A percentile compares a stretch with the other conserved stretches of the same genome.
These are phyloP conservation scores for Fusarium fracticaudum DNA, from an alignment of 2,329 filamentous ascomycete species.

Conservation along the genomic window DNA sequence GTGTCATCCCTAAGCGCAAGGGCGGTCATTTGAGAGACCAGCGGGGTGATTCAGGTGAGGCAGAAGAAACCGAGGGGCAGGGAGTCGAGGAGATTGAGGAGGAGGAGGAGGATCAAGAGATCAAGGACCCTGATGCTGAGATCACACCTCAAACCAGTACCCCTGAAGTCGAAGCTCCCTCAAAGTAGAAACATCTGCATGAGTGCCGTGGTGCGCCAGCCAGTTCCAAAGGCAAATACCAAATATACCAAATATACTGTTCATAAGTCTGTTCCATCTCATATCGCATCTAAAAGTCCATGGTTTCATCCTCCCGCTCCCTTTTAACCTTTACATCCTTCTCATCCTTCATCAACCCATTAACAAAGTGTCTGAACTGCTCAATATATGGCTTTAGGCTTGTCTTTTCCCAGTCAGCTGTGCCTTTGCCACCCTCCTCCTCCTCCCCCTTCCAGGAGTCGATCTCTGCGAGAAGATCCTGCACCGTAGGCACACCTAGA, in stretches of 20 bases:
- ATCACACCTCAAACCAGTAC: not conserved
- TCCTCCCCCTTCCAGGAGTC: constrained; percentile 74
- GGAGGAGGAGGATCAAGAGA: constrained; percentile 36
- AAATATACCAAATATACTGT: constrained; percentile 31
- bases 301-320: constrained; percentile 61
- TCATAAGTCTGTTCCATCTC: constrained; percentile 19
- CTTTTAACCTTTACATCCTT: constrained; percentile 64
- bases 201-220: constrained; percentile 31
- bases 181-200: constrained; percentile 28
- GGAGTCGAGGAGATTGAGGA: constrained; percentile 45
- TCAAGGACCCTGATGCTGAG: constrained; percentile 32
- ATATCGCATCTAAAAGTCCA: constrained; percentile 59
- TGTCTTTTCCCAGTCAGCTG: constrained; percentile 96
- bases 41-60: constrained; percentile 36
- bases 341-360: constrained; percentile 80
- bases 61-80: constrained; percentile 31
- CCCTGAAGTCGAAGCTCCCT: constrained; percentile 4
- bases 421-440: constrained; percentile 48
- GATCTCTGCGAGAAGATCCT: constrained; percentile 82
- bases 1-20: constrained; percentile 91
- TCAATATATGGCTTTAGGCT: constrained; percentile 93
- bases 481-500: constrained; percentile 87
- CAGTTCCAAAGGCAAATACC: constrained; percentile 25
- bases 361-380: constrained; percentile 85
- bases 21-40: constrained; percentile 72